These are phyloP conservation scores for Aspergillus sp. DNA, from an alignment of 2,329 filamentous ascomycete genomes.

Conservation along the genomic window DNA sequence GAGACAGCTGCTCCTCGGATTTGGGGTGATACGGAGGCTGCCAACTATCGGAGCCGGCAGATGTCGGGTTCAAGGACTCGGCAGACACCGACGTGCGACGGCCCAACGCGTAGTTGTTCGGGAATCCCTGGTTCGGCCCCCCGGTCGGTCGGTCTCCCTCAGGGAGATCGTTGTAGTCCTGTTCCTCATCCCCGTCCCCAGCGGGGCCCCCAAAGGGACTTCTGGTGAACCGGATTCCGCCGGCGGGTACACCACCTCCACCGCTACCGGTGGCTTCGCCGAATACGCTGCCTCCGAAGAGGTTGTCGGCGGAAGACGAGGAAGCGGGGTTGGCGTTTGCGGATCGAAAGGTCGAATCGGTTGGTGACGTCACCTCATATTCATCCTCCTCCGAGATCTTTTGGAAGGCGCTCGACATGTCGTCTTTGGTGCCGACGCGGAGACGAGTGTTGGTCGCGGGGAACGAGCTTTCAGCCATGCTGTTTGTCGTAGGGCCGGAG, in stretches of 20 bases:
- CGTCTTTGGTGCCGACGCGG: constrained; percentile 70
- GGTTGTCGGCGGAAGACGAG: constrained; percentile 39
- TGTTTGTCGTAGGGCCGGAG: constrained; percentile 27
- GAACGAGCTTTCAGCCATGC: constrained; percentile 71
- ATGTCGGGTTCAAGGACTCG: constrained; percentile 88
- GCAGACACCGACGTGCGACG: constrained; percentile 95
- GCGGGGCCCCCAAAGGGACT: constrained; percentile 33
- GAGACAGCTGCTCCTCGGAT: constrained; percentile 72
- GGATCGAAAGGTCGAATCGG: constrained; percentile 59
- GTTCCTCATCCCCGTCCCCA: constrained; percentile 20
- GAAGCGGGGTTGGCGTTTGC: constrained; percentile 28
- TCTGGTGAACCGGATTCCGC: constrained; percentile 30
- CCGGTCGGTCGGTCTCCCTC: constrained; percentile 27
- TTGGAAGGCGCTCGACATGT: constrained; percentile 52
- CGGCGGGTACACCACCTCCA: constrained; percentile 6
- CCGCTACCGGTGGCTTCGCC: constrained; percentile 11
- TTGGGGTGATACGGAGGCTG: constrained; percentile 82
- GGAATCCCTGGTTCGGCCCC: constrained; percentile 50
- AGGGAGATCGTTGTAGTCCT: constrained; percentile 21
- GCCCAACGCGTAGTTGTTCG: constrained; percentile 89
- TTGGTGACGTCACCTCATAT: constrained; percentile 75
- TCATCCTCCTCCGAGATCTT: constrained; percentile 81
- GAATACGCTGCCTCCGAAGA: constrained; percentile 39
- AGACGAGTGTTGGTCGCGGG: constrained; percentile 80
- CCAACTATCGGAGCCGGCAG: constrained; percentile 85